These are phyloP conservation scores for Globisporangium mamillatum DNA, from an alignment of 352 stramenopile species.

Conservation along the genomic window DNA sequence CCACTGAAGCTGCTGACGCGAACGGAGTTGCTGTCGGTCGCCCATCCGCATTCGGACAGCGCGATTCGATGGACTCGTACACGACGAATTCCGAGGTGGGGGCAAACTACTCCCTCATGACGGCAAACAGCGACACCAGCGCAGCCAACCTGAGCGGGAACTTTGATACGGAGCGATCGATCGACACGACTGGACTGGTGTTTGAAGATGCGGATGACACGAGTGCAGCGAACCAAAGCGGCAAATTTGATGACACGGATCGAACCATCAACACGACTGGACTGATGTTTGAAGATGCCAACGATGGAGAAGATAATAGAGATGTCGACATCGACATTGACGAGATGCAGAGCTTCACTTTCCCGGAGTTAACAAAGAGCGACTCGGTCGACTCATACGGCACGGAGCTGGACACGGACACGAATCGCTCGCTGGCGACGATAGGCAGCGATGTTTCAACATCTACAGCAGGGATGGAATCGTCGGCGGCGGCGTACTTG, in stretches of 20 bases:
- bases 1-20: background rate
- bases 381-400: slow-evolving; percentile 15
- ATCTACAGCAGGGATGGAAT: slow-evolving; percentile 24
- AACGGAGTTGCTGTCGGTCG: background rate
- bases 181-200: slow-evolving; percentile 4
- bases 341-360: slow-evolving; percentile 12
- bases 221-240: slow-evolving; percentile 4
- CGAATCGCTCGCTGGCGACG: slow-evolving; percentile 16
- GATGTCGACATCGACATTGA: slow-evolving; percentile 21
- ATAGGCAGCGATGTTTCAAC: slow-evolving; percentile 10
- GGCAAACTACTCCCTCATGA: slow-evolving; percentile 15
- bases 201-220: slow-evolving; percentile 1
- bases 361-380: background rate
- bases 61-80: slow-evolving; percentile 15
- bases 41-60: slow-evolving; percentile 7
- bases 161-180: slow-evolving; percentile 3
- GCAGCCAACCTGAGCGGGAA: slow-evolving; percentile 3
- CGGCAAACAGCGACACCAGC: slow-evolving; percentile 16
- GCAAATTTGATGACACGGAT: slow-evolving; percentile 1
- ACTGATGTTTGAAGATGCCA: background rate
- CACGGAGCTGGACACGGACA: slow-evolving; percentile 12
- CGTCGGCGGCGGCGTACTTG: slow-evolving; percentile 28
- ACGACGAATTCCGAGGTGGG: slow-evolving; percentile 17
- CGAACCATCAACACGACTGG: slow-evolving; percentile 1
- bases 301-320: slow-evolving; percentile 1